A percentile compares a stretch with the other conserved stretches of the same genome.
Conservation (phyloP, 805 yeast genomes). For the Isabelozyma heimii region DNA sequence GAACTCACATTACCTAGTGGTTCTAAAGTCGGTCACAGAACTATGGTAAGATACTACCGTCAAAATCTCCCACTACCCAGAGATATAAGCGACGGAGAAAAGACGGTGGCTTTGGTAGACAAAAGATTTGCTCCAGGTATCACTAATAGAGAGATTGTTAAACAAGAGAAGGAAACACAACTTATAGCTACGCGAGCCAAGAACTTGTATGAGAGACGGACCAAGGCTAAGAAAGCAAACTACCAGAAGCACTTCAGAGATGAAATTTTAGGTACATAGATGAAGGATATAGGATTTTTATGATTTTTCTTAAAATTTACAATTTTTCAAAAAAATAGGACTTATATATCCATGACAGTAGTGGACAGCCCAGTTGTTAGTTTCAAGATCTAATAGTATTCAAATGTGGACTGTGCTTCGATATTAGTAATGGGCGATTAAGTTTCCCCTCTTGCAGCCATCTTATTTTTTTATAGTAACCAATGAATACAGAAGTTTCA, state of each 20-base stretch:
- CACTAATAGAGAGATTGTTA: constrained; percentile 21
- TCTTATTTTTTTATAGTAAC: no score
- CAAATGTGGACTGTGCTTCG: no score
- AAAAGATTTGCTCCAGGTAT: constrained; percentile 45
- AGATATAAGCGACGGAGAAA: constrained; percentile 56
- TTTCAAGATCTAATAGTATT: no score
- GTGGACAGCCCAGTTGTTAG: no score
- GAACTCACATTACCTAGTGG: constrained; percentile 79
- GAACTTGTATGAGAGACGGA: constrained; percentile 21
- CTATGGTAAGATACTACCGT: constrained; percentile 66
- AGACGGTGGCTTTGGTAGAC: constrained; percentile 76
- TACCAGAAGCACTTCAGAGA: constrained; percentile 39
- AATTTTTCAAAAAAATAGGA: not conserved
- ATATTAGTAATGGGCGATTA: no score
- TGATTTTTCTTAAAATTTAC: not conserved
- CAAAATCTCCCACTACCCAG: constrained; percentile 44
- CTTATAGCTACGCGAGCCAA: constrained; percentile 18
- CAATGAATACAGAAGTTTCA: no score
- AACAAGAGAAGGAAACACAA: constrained; percentile 31
- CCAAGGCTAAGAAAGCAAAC: constrained; percentile 25
- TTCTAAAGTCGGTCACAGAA: constrained; percentile 75
- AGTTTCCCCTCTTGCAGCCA: not conserved
- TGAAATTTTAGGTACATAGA: constrained; percentile 25
- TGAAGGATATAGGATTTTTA: not conserved
- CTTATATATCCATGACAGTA: not conserved